phyloP scores from a whole-genome alignment of 371 early-diverging fungal species.

The Funneliformis caledonium region DNA sequence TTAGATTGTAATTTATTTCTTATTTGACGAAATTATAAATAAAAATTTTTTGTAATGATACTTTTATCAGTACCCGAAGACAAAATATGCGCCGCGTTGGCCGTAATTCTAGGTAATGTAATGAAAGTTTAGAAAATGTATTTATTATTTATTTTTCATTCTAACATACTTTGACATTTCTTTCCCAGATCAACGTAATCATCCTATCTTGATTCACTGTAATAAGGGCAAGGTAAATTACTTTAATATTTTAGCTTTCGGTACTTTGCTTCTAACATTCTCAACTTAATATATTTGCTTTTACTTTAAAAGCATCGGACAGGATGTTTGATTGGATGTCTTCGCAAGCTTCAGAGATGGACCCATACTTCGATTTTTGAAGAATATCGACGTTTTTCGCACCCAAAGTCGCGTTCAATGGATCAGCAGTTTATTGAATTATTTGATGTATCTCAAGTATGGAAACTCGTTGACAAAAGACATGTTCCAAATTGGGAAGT shows the following conservation, averaged over 20 bases:
- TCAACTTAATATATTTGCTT: neutral
- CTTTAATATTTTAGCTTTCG: neutral
- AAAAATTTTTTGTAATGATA: neutral
- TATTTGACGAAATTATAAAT: neutral
- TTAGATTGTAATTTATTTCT: neutral
- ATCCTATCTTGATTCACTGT: constrained; percentile 95
- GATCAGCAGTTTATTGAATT: constrained; percentile 98
- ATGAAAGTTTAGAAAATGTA: constrained; percentile 1
- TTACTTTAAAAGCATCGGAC: constrained; percentile 78
- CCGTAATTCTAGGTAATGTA: constrained; percentile 71
- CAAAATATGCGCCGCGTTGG: constrained; percentile 85
- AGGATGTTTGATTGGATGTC: constrained; percentile 94
- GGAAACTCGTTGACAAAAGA: constrained; percentile 67
- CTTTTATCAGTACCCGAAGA: constrained; percentile 78
- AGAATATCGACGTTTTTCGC: constrained; percentile 93
- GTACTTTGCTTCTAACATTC: neutral
- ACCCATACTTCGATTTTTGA: constrained; percentile 94
- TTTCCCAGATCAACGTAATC: constrained; percentile 75
- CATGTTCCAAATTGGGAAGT: constrained; percentile 76
- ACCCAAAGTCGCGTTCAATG: constrained; percentile 93
- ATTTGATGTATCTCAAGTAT: constrained; percentile 85
- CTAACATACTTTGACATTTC: neutral
- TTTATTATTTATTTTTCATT: neutral
- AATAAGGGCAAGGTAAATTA: constrained; percentile 90
- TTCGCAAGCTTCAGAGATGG: constrained; percentile 94